These are phyloP conservation scores for Neurospora tetraspora DNA, from an alignment of 495 filamentous ascomycete genomes.

Conservation along the genomic window DNA sequence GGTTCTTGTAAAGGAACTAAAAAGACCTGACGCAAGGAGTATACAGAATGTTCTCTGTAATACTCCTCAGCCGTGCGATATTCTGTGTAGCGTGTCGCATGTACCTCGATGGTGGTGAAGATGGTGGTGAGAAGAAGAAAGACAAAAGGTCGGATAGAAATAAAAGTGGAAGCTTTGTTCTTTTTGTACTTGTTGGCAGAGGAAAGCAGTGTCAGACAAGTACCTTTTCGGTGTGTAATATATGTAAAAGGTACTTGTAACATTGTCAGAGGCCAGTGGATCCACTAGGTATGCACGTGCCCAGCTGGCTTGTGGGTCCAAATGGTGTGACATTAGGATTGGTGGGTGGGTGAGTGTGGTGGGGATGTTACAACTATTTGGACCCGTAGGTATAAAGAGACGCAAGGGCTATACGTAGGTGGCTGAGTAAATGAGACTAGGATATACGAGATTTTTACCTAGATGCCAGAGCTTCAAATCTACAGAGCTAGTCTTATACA, in stretches of 20 bases:
- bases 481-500: too few relatives aligned
- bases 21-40: slow-evolving; percentile 53
- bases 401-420: too few relatives aligned
- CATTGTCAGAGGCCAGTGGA: too few relatives aligned
- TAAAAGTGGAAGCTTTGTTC: background rate
- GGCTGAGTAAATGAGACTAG: too few relatives aligned
- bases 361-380: too few relatives aligned
- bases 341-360: too few relatives aligned
- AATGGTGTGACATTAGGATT: too few relatives aligned
- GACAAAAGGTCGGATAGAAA: background rate
- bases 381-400: too few relatives aligned
- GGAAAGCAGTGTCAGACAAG: background rate
- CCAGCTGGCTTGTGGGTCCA: too few relatives aligned
- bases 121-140: slow-evolving; percentile 1
- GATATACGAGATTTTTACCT: too few relatives aligned
- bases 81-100: slow-evolving; percentile 11
- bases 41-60: slow-evolving; percentile 45
- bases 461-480: too few relatives aligned
- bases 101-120: slow-evolving; percentile 20
- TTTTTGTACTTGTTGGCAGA: background rate
- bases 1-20: slow-evolving; percentile 13
- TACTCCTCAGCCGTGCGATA: slow-evolving; percentile 53
- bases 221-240: background rate
- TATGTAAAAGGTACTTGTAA: background rate
- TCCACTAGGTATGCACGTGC: too few relatives aligned